phyloP scores from a whole-genome alignment of 2,329 filamentous ascomycete species.

The Penicillium capsulatum region DNA sequence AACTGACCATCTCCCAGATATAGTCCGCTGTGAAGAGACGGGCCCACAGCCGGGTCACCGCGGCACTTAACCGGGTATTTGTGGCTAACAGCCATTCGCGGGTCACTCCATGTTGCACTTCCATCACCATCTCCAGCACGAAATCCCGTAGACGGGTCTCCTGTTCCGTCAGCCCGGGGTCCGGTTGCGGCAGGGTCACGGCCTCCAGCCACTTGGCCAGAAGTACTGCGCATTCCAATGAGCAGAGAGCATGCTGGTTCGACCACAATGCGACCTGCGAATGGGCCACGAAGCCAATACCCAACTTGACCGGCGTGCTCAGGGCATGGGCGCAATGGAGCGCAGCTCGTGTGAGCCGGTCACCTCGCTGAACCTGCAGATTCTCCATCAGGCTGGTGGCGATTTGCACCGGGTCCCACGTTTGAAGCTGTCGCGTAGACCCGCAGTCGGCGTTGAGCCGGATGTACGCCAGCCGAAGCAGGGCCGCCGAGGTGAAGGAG shows the following conservation, averaged over 20 bases:
- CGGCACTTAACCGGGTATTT: constrained; percentile 31
- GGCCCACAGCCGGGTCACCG: constrained; percentile 33
- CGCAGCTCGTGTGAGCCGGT: constrained; percentile 45
- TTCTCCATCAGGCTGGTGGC: constrained; percentile 31
- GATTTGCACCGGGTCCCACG: constrained; percentile 31
- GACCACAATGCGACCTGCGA: constrained; percentile 57
- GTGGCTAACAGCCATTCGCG: constrained; percentile 32
- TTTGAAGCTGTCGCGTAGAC: constrained; percentile 30
- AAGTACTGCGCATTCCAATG: constrained; percentile 53
- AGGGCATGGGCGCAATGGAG: constrained; percentile 54
- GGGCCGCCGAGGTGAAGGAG: constrained; percentile 33
- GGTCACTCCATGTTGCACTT: constrained; percentile 30
- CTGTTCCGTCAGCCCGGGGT: constrained; percentile 30
- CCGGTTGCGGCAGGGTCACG: constrained; percentile 25
- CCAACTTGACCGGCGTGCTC: constrained; percentile 54
- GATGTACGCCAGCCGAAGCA: constrained; percentile 33
- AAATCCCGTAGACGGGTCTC: constrained; percentile 33
- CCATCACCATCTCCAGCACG: constrained; percentile 37
- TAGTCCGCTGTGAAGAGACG: constrained; percentile 35
- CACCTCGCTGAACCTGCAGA: constrained; percentile 44
- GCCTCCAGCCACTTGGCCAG: constrained; percentile 47
- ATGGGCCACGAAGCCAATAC: constrained; percentile 52
- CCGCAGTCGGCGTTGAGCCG: constrained; percentile 34
- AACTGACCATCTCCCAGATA: constrained; percentile 36
- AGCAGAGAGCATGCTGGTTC: constrained; percentile 53